Percentiles rank a stretch among this genome's conserved stretches.
These are phyloP conservation scores for Fusarium papillatum DNA, from an alignment of 2,329 filamentous ascomycete species.

Conservation along the genomic window DNA sequence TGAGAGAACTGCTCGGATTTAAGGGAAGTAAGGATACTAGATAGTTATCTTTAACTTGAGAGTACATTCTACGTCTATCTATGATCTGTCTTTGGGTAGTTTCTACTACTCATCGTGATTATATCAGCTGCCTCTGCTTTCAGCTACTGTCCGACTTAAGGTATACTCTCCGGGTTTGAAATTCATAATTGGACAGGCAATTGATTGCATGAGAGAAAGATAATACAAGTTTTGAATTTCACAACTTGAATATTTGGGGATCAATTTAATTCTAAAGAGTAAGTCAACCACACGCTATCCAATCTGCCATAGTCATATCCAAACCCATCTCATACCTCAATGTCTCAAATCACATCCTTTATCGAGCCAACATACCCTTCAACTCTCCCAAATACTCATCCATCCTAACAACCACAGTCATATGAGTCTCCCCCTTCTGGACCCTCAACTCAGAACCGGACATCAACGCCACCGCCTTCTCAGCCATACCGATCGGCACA, in stretches of 20 bases:
- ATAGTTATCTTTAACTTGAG: background rate
- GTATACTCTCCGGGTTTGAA: too few species aligned
- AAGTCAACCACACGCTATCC: background rate
- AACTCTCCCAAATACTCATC: constrained; percentile 8
- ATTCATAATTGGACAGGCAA: background rate
- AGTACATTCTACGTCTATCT: background rate
- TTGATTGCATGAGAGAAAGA: background rate
- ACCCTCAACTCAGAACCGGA: constrained; percentile 18
- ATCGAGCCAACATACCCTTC: constrained; percentile 13
- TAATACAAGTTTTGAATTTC: background rate
- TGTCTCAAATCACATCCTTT: background rate
- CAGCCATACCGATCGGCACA: constrained; percentile 17
- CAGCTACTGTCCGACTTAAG: too few species aligned
- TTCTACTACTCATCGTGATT: too few species aligned
- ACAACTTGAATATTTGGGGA: background rate
- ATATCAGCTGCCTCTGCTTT: too few species aligned
- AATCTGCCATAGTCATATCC: background rate
- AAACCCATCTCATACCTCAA: background rate
- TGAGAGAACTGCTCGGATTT: background rate
- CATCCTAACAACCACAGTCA: constrained; percentile 17
- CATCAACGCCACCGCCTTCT: constrained; percentile 16
- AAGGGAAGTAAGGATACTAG: background rate
- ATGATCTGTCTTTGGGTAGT: too few species aligned
- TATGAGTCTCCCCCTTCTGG: constrained; percentile 24
- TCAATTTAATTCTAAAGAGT: background rate